These are phyloP conservation scores for Candida boidinii DNA, from an alignment of 805 yeast species.

Conservation along the genomic window DNA sequence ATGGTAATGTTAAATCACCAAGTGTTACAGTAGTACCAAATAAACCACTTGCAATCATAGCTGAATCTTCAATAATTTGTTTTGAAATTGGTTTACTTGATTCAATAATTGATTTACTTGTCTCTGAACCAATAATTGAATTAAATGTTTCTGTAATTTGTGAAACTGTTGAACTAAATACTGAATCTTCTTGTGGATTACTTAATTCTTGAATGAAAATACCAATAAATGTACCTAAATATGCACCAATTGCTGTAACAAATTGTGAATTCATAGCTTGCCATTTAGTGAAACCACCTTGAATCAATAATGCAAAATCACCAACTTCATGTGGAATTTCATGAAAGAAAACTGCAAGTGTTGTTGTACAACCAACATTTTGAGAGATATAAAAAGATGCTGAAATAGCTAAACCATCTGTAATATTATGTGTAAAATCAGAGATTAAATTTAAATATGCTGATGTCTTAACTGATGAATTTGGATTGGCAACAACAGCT, in stretches of 20 bases:
- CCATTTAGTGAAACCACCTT: conserved; percentile 59
- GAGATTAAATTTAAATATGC: conserved; percentile 62
- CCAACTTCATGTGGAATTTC: conserved; percentile 81
- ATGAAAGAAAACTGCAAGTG: conserved; percentile 64
- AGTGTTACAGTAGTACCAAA: conserved; percentile 43
- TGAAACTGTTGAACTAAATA: conserved; percentile 8
- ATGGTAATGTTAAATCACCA: conserved; percentile 52
- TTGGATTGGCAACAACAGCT: conserved; percentile 26
- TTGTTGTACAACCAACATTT: conserved; percentile 57
- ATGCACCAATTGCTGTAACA: conserved; percentile 57
- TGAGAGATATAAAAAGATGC: conserved; percentile 58
- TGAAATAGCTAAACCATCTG: conserved; percentile 71
- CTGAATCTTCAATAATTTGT: conserved; percentile 1
- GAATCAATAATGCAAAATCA: conserved; percentile 64
- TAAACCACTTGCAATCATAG: conserved; percentile 23
- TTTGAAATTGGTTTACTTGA: too few relatives aligned
- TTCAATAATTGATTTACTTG: too few relatives aligned
- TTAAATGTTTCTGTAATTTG: neutral
- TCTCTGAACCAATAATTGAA: too few relatives aligned
- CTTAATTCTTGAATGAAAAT: conserved; percentile 42
- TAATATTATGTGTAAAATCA: conserved; percentile 65
- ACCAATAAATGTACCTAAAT: conserved; percentile 58
- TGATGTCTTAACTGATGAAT: conserved; percentile 34
- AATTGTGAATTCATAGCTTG: conserved; percentile 63
- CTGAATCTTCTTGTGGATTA: conserved; percentile 1